Evolutionary conservation across 2,329 filamentous ascomycete species (phyloP), one percentile per base, ranked within the genome.

Genomic region (Calonectria ilicicola): DNA sequence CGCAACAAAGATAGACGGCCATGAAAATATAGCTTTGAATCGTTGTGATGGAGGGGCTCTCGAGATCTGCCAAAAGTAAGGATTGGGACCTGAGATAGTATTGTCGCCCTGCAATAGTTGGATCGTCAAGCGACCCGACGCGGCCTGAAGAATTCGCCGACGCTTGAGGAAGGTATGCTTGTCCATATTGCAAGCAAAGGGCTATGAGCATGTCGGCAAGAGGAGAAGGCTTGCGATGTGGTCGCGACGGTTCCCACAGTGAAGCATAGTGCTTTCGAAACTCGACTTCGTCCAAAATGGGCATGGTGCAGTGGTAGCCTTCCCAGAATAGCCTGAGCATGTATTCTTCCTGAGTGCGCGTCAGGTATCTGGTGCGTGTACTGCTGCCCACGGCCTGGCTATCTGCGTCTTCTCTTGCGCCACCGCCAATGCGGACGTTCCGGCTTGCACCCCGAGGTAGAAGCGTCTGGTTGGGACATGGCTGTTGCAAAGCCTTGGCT

Each of bases 151-250:
- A 27, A 2, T 67, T 58, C 4, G 62, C 17, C 26, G 53, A 56
- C 21, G 65, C 65, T 4, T 67, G 49, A 1, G 78, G 73, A 2
- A 79, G 72, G 56, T 80, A 75, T 12, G 78, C 70, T 8, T 80
- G 79, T 53, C 85, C 84, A 46, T 86, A 85, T 77, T 90, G 88
- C 82, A 90, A 86, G 72, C 86, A 87, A 12, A 90, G 69, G 0
- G 88, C 88, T 19, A 90, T 77, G 40, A 89, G 80, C 27, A 90
- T 89, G 70, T 90, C 89, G 1, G 88, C 86, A 0, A 90, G 81
- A 2, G 88, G 84, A 3, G 88, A 90, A 2, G 85, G 81, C 66
- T 84, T 84, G 8, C 88, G 82, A 9, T 72, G 69, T 10, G 71
- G 67, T 14, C 76, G 70, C 10, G 75, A 64, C 1, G 74, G 72